Evolutionary conservation across 148 eudicot genomes (phyloP), one percentile per base, ranked within the genome.

Genomic region (Fallopia convolvulus): DNA sequence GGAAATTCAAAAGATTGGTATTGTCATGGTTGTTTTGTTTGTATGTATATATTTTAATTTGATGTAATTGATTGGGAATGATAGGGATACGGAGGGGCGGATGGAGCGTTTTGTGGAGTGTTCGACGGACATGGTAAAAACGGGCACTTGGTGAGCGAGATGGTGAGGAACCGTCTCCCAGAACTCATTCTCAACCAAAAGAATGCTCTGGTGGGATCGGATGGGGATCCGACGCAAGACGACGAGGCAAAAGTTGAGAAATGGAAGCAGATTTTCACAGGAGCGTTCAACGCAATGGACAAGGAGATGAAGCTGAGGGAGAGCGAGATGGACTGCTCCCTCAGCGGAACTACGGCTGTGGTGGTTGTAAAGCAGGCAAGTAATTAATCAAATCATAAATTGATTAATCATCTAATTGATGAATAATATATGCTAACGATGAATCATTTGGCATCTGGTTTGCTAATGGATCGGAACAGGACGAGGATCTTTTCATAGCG

Each of bases 101-200:
- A 84, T 70, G 93, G 93, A 68, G 83, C 46, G 14, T 83, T 94
- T 6, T 83, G 90, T 77, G 98, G 86, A 11, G 97, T 92, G 0
- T 94, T 89, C 53, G 98, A 94, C 79, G 98, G 98, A 70, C 97
- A 92, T 70, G 98, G 98, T 10, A 56, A 41, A 63, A 87, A 89
- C 41, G 98, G 98, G 6, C 92, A 94, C 60, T 76, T 81, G 30
- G 93, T 90, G 60, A 94, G 97, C 84, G 87, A 78, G 75, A 58
- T 89, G 10, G 97, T 87, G 63, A 86, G 95, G 46, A 82, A 89
- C 79, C 85, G 84, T 47, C 79, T 94, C 77, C 97, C 91, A 8
- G 77, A 84, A 3, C 76, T 90, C 77, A 76, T 94, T 40, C 73
- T 89, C 15, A 83, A 80, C 76, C 90, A 86, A 61, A 90, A 76